Percentiles rank a stretch among this genome's conserved stretches.
Conservation (phyloP, 2,329 filamentous ascomycete genomes). For the Septoria linicola region DNA sequence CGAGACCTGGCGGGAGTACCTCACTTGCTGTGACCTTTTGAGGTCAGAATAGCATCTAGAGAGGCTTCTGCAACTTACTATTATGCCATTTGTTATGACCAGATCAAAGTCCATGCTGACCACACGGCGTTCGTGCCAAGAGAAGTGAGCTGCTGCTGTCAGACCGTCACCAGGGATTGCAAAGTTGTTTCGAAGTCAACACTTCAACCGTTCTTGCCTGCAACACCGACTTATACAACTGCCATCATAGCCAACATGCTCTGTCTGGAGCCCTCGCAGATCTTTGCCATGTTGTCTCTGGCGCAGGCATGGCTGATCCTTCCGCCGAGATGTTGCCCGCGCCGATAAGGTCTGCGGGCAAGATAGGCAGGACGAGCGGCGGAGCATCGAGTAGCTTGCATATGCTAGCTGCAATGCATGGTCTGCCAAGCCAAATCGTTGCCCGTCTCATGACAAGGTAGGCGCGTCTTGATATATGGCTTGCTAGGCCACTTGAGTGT, state of each 20-base stretch:
- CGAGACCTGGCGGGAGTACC: constrained; percentile 44
- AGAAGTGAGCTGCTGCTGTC: neutral
- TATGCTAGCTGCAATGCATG: neutral
- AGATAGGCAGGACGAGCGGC: constrained; percentile 22
- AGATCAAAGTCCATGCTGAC: constrained; percentile 40
- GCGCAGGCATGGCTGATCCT: neutral
- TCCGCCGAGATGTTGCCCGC: constrained; percentile 19
- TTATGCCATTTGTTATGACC: constrained; percentile 45
- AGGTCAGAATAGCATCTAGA: constrained; percentile 1
- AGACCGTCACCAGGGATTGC: neutral
- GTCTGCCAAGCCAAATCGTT: neutral
- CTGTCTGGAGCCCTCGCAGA: neutral
- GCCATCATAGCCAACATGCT: neutral
- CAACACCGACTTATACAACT: neutral
- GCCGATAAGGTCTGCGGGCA: constrained; percentile 22
- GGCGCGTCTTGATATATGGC: constrained; percentile 2
- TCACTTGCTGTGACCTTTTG: constrained; percentile 50
- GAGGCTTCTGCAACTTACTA: constrained; percentile 34
- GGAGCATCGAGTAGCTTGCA: constrained; percentile 4
- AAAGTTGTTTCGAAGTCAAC: neutral
- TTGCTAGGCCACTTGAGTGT: neutral
- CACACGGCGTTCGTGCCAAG: constrained; percentile 6
- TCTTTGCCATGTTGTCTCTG: neutral
- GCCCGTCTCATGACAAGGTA: neutral
- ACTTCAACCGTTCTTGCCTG: neutral